Base-by-base conservation (phyloP, 78 protist species). In the Bodo saltans region DNA sequence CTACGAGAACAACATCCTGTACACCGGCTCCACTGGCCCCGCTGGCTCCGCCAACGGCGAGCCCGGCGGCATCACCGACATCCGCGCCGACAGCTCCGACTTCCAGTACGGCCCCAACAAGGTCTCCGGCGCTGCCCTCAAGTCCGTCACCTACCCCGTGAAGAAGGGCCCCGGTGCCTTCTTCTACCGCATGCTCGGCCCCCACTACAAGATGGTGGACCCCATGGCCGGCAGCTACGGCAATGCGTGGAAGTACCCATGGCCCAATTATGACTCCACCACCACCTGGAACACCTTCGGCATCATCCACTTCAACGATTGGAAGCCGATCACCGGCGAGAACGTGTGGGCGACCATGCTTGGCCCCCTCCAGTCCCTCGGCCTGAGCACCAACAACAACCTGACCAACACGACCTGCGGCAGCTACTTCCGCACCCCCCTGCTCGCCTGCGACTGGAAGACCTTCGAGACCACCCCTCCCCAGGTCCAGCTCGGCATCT, bases 301-400 rank as follows among this genome's bases (percentile, higher is more conserved):
- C 29, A 23, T 78, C 70, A 67, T 78, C 73, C 82, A 78, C 33
- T 78, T 39, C 79, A 78, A 78, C 73, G 82, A 78, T 25, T 78
- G 82, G 82, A 78, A 78, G 73, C 82, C 82, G 30, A 78, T 78
- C 73, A 78, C 82, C 32, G 82, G 82, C 29, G 82, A 78, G 73
- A 78, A 78, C 82, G 82, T 78, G 30, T 78, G 82, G 82, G 23
- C 79, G 30, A 25, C 82, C 32, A 78, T 78, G 60, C 21, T 78
- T 37, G 82, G 82, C 29, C 82, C 82, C 32, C 23, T 78, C 73
- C 82, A 78, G 73, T 39, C 73, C 32, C 60, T 78, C 30, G 60
- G 73, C 29, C 33, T 78, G 60, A 27, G 32, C 33, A 67, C 60
- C 33, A 67, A 67, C 82, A 67, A 39, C 79, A 78, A 78, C 73